phyloP scores from a whole-genome alignment of 2,329 filamentous ascomycete genomes.

The Fusarium sp. region DNA sequence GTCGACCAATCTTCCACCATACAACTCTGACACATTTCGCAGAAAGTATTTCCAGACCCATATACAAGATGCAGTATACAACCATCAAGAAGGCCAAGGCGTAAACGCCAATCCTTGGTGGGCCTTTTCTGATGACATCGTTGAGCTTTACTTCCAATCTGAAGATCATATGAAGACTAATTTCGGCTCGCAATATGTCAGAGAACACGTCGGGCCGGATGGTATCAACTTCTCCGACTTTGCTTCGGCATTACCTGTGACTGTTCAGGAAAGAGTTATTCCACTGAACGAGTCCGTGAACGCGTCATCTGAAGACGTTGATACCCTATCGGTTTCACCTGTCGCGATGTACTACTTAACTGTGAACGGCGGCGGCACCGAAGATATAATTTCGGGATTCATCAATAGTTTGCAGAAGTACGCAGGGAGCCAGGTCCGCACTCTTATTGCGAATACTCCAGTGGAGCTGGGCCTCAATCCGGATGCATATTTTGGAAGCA shows the following conservation, averaged over 20 bases:
- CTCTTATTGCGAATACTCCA: neutral
- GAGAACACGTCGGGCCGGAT: neutral
- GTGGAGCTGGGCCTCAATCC: neutral
- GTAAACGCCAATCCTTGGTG: neutral
- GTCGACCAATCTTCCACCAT: neutral
- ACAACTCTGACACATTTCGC: rapidly evolving
- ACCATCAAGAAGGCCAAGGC: neutral
- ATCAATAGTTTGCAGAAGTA: neutral
- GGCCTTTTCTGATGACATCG: neutral
- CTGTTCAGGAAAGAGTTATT: neutral
- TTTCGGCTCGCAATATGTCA: neutral
- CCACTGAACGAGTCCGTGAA: neutral
- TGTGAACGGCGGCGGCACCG: too few species aligned
- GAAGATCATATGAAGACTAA: neutral
- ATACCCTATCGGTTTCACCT: neutral
- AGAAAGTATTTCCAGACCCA: neutral
- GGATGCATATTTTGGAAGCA: neutral
- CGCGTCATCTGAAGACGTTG: neutral
- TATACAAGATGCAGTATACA: neutral
- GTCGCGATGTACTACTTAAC: neutral
- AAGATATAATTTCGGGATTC: neutral
- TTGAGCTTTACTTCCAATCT: neutral
- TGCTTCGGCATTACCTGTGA: neutral
- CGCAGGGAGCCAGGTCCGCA: neutral
- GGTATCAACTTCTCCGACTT: neutral